Evolutionary conservation across 768 basidiomycete genomes (phyloP).

Genomic region (Tremella fuciformis): DNA sequence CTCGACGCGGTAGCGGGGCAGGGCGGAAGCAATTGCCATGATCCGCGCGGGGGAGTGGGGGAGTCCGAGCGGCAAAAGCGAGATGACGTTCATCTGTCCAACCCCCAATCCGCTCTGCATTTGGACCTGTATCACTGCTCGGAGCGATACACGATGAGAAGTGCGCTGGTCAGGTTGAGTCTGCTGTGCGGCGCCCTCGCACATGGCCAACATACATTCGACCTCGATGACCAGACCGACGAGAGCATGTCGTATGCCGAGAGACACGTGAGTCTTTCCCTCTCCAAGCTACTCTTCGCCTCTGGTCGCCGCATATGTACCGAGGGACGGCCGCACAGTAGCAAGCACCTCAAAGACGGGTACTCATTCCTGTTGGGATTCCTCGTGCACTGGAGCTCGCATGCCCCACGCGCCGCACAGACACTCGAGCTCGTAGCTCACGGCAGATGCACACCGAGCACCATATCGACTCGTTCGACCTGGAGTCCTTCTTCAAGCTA

Average conservation of each 20-base stretch:
- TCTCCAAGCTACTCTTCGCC: neutral
- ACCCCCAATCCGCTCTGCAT: too few relatives aligned
- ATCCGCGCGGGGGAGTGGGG: too few relatives aligned
- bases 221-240: constrained; percentile 60
- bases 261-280: constrained; percentile 70
- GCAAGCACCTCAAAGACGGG: neutral
- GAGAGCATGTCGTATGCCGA: constrained; percentile 73
- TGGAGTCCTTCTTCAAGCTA: constrained; percentile 91
- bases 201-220: constrained; percentile 66
- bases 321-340: constrained; percentile 10
- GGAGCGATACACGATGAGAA: too few relatives aligned
- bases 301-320: too few relatives aligned
- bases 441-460: constrained; percentile 48
- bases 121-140: too few relatives aligned
- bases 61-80: too few relatives aligned
- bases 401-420: too few relatives aligned
- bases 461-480: constrained; percentile 58
- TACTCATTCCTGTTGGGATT: neutral
- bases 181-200: constrained; percentile 35
- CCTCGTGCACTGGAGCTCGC: too few relatives aligned
- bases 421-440: neutral
- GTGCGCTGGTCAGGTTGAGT: neutral
- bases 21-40: too few relatives aligned
- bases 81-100: too few relatives aligned
- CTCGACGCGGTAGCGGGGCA: too few relatives aligned